A percentile compares a stretch with the other conserved stretches of the same genome.
Conservation (phyloP, 441 rosid species). For the Syzygium syzygioides region DNA sequence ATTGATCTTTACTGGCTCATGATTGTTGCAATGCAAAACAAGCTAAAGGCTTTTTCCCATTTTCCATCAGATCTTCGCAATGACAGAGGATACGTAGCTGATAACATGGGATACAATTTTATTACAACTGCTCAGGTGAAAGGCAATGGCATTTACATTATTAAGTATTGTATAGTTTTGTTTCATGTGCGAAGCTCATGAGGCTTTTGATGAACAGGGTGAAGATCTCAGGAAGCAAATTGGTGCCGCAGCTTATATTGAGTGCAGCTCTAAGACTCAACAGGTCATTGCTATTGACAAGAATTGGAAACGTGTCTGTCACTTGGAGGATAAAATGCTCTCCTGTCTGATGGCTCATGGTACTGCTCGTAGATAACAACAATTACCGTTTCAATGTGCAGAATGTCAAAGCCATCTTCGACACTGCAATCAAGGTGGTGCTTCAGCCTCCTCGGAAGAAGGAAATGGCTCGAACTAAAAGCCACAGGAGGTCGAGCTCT, state of each 20-base stretch:
- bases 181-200: neutral
- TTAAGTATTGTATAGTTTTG: neutral
- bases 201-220: constrained; percentile 38
- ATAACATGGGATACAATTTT: constrained; percentile 58
- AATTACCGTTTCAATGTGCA: constrained; percentile 9
- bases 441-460: constrained; percentile 91
- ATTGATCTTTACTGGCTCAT: neutral
- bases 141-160: neutral
- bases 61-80: constrained; percentile 66
- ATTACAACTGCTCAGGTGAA: constrained; percentile 72
- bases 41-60: neutral
- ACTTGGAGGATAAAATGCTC: neutral
- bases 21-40: neutral
- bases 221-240: constrained; percentile 94
- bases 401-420: constrained; percentile 95
- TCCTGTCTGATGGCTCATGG: neutral
- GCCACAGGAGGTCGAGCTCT: constrained; percentile 62
- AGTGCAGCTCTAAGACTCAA: constrained; percentile 97
- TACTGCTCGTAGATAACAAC: neutral
- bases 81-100: constrained; percentile 59
- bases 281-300: constrained; percentile 39
- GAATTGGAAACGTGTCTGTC: neutral
- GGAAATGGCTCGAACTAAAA: constrained; percentile 56
- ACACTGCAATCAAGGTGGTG: constrained; percentile 92
- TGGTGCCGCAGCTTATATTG: constrained; percentile 93